Evolutionary conservation across 2,329 filamentous ascomycete species (phyloP), one percentile per base, ranked within the genome.

Genomic region (Scedosporium dehoogii): DNA sequence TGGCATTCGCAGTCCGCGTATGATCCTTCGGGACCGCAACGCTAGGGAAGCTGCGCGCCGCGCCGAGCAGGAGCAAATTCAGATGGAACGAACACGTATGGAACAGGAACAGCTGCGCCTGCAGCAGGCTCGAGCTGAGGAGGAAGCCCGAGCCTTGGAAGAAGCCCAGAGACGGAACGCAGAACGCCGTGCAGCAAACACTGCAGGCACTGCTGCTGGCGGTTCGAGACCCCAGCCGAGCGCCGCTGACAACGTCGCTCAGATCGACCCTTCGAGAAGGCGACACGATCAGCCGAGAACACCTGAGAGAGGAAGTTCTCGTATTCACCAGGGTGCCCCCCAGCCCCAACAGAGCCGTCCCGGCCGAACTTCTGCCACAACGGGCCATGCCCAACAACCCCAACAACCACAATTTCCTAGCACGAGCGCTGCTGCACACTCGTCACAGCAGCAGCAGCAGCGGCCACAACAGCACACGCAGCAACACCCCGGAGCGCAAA

Each of bases 1-100:
- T 64, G 86, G 89, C 27, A 89, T 97, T 64, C 85, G 88, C 67
- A 92, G 92, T 42, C 93, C 93, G 16, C 86, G 89, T 66, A 89
- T 93, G 76, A 93, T 97, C 69, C 96, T 97, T 92, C 86, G 90
- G 74, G 87, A 92, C 72, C 87, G 92, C 63, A 83, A 84, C 62
- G 89, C 90, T 66, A 84, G 92, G 65, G 91, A 96, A 73, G 85
- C 82, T 71, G 85, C 88, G 27, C 79, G 87, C 63, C 82, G 83
- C 68, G 87, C 87, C 55, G 86, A 90, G 70, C 82, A 83, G 53
- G 86, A 89, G 70, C 83, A 85, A 67, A 76, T 74, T 72, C 76
- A 77, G 71, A 74, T 78, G 71, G 82, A 85, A 72, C 79, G 82
- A 67, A 81, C 84, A 68, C 79, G 83, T 65, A 25, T 62, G 55